phyloP scores from a whole-genome alignment of 129 eudicot species.

The Flaveria bidentis region DNA sequence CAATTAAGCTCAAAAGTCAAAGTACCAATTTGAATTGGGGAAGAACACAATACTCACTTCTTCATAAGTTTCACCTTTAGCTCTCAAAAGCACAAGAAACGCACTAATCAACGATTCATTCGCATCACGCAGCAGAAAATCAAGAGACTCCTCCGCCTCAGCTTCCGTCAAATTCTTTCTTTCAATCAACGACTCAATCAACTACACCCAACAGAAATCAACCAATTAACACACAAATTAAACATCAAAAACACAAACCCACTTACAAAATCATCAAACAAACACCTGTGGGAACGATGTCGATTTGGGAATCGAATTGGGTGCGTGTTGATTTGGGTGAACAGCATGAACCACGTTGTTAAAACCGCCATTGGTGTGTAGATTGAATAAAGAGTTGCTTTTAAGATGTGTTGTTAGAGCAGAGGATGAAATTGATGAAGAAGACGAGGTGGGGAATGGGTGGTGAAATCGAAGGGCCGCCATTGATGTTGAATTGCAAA shows the following conservation, averaged over 20 bases:
- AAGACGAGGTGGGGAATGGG: conserved; percentile 23
- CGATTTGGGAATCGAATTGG: conserved; percentile 29
- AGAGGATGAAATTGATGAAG: conserved; percentile 6
- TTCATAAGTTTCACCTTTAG: conserved; percentile 80
- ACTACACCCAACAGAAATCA: conserved; percentile 32
- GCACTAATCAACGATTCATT: conserved; percentile 70
- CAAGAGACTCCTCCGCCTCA: conserved; percentile 63
- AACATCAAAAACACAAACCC: conserved; percentile 10
- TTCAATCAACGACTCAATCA: conserved; percentile 61
- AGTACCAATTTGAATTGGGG: neutral
- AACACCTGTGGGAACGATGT: conserved; percentile 50
- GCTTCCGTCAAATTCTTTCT: conserved; percentile 53
- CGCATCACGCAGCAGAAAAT: conserved; percentile 53
- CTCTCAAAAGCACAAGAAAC: conserved; percentile 69
- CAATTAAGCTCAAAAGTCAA: conserved; percentile 14
- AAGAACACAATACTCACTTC: conserved; percentile 42
- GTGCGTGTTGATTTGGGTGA: neutral
- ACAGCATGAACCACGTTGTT: conserved; percentile 10
- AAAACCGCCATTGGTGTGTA: neutral
- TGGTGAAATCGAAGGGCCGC: conserved; percentile 29
- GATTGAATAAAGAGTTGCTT: neutral
- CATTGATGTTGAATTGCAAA: conserved; percentile 18
- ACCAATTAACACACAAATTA: neutral
- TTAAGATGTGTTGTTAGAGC: conserved; percentile 22
- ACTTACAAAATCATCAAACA: neutral